Evolutionary conservation across 768 basidiomycete genomes (phyloP).

Genomic region (Lactifluus piperatus): DNA sequence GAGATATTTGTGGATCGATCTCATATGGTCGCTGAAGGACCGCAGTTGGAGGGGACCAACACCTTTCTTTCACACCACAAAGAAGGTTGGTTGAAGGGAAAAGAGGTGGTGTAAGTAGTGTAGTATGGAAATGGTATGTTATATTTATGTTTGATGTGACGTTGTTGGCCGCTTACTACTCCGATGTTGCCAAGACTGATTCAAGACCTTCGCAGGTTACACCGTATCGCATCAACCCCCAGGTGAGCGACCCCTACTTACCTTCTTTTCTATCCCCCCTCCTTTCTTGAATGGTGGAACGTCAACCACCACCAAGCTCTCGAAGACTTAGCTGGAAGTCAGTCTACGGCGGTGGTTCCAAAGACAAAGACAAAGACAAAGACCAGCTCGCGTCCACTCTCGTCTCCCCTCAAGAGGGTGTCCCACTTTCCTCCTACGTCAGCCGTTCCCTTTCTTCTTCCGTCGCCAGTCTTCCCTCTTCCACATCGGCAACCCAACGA

Average conservation of each 20-base stretch:
- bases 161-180: not conserved
- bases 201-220: slow-evolving; percentile 1
- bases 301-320: slow-evolving; percentile 19
- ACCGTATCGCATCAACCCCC: not conserved
- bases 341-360: slow-evolving; percentile 21
- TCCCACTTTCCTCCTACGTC: slow-evolving; percentile 24
- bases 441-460: slow-evolving; percentile 20
- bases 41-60: too few species aligned
- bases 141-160: too few species aligned
- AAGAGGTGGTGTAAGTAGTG: not conserved
- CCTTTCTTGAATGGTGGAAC: slow-evolving; percentile 22
- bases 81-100: not conserved
- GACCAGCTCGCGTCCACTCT: slow-evolving; percentile 13
- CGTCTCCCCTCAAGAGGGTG: slow-evolving; percentile 27
- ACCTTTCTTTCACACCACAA: too few species aligned
- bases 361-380: slow-evolving; percentile 25
- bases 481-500: slow-evolving; percentile 14
- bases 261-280: not conserved
- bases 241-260: slow-evolving; percentile 11
- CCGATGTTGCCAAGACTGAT: not conserved
- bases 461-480: slow-evolving; percentile 19
- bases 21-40: too few species aligned
- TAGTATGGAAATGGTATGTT: not conserved
- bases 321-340: slow-evolving; percentile 26
- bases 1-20: too few species aligned